phyloP scores from a whole-genome alignment of 179 eudicot species.

The Amaranthus tricolor region DNA sequence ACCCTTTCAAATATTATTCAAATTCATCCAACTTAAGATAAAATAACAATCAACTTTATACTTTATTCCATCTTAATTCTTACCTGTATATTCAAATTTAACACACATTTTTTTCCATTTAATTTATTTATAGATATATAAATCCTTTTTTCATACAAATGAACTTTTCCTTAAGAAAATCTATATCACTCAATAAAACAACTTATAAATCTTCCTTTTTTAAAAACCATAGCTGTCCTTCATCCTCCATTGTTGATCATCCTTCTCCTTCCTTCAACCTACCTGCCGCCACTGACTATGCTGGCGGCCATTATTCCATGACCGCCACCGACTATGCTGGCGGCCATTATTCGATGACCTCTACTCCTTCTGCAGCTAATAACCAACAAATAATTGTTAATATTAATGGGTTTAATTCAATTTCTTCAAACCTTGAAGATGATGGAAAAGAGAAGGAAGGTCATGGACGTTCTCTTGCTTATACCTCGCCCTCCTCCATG shows the following conservation, averaged over 20 bases:
- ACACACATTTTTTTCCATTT: not conserved
- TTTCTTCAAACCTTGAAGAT: not conserved
- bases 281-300: constrained; percentile 4
- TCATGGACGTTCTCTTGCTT: not conserved
- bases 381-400: constrained; percentile 40
- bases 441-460: not conserved
- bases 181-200: constrained; percentile 35
- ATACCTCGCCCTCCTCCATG: not conserved
- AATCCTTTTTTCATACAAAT: constrained; percentile 21
- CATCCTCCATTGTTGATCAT: not conserved
- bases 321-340: constrained; percentile 16
- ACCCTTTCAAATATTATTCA: not conserved
- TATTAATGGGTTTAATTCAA: constrained; percentile 21
- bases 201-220: constrained; percentile 26
- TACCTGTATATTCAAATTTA: not conserved
- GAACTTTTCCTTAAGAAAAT: constrained; percentile 43
- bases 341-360: constrained; percentile 35
- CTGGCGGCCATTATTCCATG: constrained; percentile 27
- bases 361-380: not conserved
- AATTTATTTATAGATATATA: not conserved
- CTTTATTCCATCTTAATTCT: not conserved
- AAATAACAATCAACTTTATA: not conserved
- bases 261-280: constrained; percentile 22
- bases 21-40: not conserved
- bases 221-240: constrained; percentile 11